These are phyloP conservation scores for Nidularia sp. DNA, from an alignment of 768 basidiomycete genomes.

Conservation along the genomic window DNA sequence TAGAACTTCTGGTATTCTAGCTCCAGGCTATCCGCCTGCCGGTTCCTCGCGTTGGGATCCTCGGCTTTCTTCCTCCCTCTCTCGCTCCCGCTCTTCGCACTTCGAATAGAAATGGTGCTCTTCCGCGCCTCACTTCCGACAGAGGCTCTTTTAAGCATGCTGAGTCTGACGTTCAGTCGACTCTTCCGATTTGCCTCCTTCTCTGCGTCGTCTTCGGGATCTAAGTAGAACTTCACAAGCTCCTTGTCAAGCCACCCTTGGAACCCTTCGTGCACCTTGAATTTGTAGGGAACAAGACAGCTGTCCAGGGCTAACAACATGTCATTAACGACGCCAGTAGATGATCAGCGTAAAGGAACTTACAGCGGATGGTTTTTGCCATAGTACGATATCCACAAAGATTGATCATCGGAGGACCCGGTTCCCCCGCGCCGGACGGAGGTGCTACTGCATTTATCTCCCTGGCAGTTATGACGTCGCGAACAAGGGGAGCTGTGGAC, in stretches of 20 bases:
- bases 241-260: too few species aligned
- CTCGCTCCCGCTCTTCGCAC: background rate
- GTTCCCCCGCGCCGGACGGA: background rate
- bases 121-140: background rate
- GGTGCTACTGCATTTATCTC: conserved; percentile 7
- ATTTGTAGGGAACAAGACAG: conserved; percentile 38
- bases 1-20: too few species aligned
- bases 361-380: conserved; percentile 37
- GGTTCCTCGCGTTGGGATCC: background rate
- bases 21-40: too few species aligned
- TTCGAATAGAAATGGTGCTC: background rate
- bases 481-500: conserved; percentile 19
- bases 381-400: conserved; percentile 31
- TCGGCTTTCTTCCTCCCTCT: background rate
- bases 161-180: background rate
- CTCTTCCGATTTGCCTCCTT: too few species aligned
- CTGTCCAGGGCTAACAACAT: conserved; percentile 28
- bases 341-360: conserved; percentile 1
- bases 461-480: conserved; percentile 20
- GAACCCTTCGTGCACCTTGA: conserved; percentile 5
- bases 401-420: conserved; percentile 24
- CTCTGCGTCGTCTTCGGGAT: too few species aligned
- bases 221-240: too few species aligned
- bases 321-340: too few species aligned
- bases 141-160: background rate